phyloP scores from a whole-genome alignment of 176 grass and related monocot genomes.

The Typha latifolia region DNA sequence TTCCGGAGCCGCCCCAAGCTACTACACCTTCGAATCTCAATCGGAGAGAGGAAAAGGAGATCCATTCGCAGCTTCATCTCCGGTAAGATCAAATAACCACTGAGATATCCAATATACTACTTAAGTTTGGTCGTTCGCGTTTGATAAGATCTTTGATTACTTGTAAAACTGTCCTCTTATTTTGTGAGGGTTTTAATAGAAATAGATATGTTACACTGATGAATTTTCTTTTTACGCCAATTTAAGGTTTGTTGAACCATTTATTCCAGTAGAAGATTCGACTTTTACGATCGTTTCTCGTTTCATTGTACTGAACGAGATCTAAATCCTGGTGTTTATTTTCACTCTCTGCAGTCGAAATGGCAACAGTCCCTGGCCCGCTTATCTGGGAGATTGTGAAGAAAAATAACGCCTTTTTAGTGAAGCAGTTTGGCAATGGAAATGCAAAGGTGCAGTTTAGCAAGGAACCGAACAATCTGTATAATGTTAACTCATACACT shows the following conservation, averaged over 20 bases:
- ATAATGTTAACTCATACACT: conserved; percentile 85
- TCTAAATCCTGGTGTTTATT: neutral
- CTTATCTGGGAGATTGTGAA: conserved; percentile 90
- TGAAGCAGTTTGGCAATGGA: conserved; percentile 85
- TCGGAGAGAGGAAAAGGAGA: neutral
- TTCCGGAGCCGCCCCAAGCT: neutral
- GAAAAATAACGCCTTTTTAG: conserved; percentile 73
- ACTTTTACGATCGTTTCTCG: no score
- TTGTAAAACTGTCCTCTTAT: no score
- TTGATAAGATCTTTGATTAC: no score
- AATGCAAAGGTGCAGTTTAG: conserved; percentile 86
- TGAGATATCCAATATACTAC: neutral
- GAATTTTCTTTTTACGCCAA: no score
- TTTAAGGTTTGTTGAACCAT: no score
- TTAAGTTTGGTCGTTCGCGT: neutral
- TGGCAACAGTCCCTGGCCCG: conserved; percentile 63
- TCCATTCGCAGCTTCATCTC: neutral
- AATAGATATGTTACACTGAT: no score
- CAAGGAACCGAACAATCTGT: conserved; percentile 95
- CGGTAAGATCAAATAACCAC: neutral
- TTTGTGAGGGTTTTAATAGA: no score
- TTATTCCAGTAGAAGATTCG: no score
- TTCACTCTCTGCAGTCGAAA: conserved; percentile 14
- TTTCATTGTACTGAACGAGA: no score
- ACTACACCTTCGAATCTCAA: no score